phyloP scores from a whole-genome alignment of 495 filamentous ascomycete genomes.

The Penicillium flavigenum region DNA sequence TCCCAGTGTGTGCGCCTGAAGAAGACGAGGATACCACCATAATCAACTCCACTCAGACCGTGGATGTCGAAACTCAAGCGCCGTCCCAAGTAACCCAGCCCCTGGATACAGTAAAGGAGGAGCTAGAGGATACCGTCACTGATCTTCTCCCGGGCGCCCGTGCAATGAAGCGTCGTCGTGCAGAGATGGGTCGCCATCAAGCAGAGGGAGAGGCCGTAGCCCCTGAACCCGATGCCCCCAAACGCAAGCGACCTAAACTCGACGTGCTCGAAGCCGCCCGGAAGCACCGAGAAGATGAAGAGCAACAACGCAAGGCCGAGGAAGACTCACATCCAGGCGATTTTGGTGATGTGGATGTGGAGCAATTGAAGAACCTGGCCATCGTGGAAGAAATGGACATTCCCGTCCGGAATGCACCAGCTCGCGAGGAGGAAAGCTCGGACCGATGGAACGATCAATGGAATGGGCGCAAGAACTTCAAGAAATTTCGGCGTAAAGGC shows the following conservation, averaged over 20 bases:
- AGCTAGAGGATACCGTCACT: conserved; percentile 58
- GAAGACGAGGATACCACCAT: conserved; percentile 11
- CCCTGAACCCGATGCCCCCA: conserved; percentile 28
- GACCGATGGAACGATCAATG: conserved; percentile 84
- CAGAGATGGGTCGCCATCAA: conserved; percentile 27
- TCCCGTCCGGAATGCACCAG: conserved; percentile 24
- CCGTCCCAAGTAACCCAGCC: conserved; percentile 14
- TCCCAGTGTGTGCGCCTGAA: conserved; percentile 36
- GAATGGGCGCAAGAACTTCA: conserved; percentile 98
- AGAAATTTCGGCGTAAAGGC: conserved; percentile 72
- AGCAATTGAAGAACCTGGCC: conserved; percentile 70
- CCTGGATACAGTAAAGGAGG: conserved; percentile 31
- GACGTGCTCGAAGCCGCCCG: conserved; percentile 70
- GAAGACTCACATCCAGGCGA: conserved; percentile 54
- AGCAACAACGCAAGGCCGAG: conserved; percentile 23
- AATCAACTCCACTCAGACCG: conserved; percentile 18
- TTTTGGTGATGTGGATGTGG: conserved; percentile 61
- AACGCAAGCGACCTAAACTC: conserved; percentile 55
- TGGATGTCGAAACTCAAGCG: conserved; percentile 29
- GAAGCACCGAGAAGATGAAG: conserved; percentile 62
- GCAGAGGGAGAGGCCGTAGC: conserved; percentile 13
- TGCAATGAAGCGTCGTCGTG: conserved; percentile 65
- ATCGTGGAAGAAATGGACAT: conserved; percentile 80
- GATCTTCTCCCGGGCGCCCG: conserved; percentile 67
- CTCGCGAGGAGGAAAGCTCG: conserved; percentile 43